Base-by-base conservation (phyloP, 208 protist genomes). In the Crithidia mellificae region DNA sequence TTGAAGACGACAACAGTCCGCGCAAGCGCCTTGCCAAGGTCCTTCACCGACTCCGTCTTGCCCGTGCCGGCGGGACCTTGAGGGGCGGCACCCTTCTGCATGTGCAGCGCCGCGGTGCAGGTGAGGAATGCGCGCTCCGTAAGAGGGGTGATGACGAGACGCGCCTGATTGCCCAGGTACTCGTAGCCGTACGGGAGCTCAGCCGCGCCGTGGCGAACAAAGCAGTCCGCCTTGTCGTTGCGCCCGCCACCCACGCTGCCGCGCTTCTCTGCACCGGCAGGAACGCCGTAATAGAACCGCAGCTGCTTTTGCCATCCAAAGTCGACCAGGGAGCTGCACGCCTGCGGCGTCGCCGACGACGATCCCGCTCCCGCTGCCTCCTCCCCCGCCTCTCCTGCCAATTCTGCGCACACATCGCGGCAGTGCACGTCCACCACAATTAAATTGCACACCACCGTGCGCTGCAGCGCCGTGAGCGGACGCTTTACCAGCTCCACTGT, bases 1-100 rank as follows among this genome's bases (percentile, higher is more conserved):
- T 98, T 98, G 85, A 98, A 98, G 2, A 98, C 96, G 36, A 97
- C 90, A 20, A 94, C 88, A 65, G 95, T 90, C 30, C 89, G 64
- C n/a, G 90, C 96, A 29, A 98, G 79, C 0, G 86, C 85, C 55
- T 94, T 93, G 22, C 88, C 90, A 5, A 99, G 72, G 63, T 97
- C 95, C 78, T 99, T 98, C n/a, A 97, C 91, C 29, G 94, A 97
- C 66, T 99, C 97, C 5, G 97, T 98, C 80, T 99, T 99, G 27
- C 97, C 97, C 9, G 97, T 99, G 43, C 97, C 97, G 25, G 98
- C 96, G 3, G 97, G 97, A 9, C 97, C 97, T 32, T 95, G 88
- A 15, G 96, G 96, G 11, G 87, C 91, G 49, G 94, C 95, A 54
- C 97, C 97, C 25, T 98, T 87, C 43, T 92, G 85, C 80, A 96